Conservation (phyloP, 2,329 filamentous ascomycete genomes). For the Aspergillus sp. region DNA sequence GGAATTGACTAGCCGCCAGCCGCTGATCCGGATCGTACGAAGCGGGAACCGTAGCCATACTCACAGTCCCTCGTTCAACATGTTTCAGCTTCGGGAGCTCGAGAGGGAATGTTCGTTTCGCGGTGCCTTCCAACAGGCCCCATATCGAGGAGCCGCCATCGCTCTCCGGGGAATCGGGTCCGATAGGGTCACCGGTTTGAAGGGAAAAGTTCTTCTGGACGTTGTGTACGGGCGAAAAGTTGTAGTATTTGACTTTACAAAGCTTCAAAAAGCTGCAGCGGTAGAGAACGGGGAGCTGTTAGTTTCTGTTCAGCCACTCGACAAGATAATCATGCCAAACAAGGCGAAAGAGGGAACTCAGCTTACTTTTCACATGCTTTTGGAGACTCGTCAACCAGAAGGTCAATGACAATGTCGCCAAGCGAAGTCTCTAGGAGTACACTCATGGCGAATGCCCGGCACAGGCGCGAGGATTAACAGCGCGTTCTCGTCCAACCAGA, state of each 20-base stretch:
- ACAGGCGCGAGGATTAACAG: slow-evolving; percentile 10
- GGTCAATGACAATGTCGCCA: slow-evolving; percentile 90
- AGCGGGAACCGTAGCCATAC: slow-evolving; percentile 87
- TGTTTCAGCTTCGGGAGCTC: slow-evolving; percentile 86
- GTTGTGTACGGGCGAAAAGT: slow-evolving; percentile 86
- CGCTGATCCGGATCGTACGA: slow-evolving; percentile 71
- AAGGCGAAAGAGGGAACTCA: slow-evolving; percentile 2
- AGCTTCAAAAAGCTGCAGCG: slow-evolving; percentile 82
- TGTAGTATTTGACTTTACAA: slow-evolving; percentile 99
- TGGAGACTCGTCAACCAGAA: slow-evolving; percentile 81
- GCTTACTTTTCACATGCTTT: slow-evolving; percentile 92
- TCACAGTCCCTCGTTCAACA: slow-evolving; percentile 80
- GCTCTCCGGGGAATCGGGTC: slow-evolving; percentile 73
- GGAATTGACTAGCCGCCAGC: slow-evolving; percentile 83
- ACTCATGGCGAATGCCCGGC: slow-evolving; percentile 57
- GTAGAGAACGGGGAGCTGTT: slow-evolving; percentile 40
- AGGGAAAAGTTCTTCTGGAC: slow-evolving; percentile 95
- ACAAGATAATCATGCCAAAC: slow-evolving; percentile 9
- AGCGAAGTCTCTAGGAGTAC: slow-evolving; percentile 88
- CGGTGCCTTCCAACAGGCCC: slow-evolving; percentile 66
- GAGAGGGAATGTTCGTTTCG: slow-evolving; percentile 72
- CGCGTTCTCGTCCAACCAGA: slow-evolving; percentile 3
- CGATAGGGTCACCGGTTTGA: slow-evolving; percentile 90
- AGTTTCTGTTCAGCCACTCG: slow-evolving; percentile 50
- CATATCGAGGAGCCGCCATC: slow-evolving; percentile 93